phyloP scores from a whole-genome alignment of 331 rosid genomes.

The Dryas integrifolia region DNA sequence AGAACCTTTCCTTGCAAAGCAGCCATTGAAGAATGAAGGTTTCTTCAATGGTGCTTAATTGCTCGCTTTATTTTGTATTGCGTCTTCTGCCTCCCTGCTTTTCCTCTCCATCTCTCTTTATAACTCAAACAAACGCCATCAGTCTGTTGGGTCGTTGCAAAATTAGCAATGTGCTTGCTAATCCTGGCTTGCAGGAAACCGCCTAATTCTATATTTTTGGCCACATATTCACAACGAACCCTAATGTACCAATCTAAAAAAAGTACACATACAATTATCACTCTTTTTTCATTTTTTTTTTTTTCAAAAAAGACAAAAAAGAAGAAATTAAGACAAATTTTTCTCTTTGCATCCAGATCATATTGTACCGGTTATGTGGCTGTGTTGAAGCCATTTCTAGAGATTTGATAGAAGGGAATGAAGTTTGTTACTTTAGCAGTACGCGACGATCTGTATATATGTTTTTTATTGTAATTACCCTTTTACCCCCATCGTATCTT shows the following conservation, averaged over 20 bases:
- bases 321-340: too few species aligned
- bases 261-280: neutral
- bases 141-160: slow-evolving; percentile 12
- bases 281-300: neutral
- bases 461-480: neutral
- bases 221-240: neutral
- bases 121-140: slow-evolving; percentile 1
- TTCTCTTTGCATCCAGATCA: too few species aligned
- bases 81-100: slow-evolving; percentile 16
- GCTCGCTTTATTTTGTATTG: neutral
- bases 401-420: neutral
- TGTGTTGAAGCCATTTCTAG: neutral
- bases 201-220: too few species aligned
- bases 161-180: slow-evolving; percentile 13
- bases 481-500: neutral
- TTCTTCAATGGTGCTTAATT: slow-evolving; percentile 28
- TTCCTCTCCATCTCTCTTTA: slow-evolving; percentile 37
- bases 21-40: slow-evolving; percentile 39
- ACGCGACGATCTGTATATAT: neutral
- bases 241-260: neutral
- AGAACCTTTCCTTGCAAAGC: slow-evolving; percentile 20
- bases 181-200: slow-evolving; percentile 4
- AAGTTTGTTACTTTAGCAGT: neutral
- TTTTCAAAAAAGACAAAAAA: neutral
- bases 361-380: neutral